These are phyloP conservation scores for Angomonas deanei DNA, from an alignment of 208 protist species.

Conservation along the genomic window DNA sequence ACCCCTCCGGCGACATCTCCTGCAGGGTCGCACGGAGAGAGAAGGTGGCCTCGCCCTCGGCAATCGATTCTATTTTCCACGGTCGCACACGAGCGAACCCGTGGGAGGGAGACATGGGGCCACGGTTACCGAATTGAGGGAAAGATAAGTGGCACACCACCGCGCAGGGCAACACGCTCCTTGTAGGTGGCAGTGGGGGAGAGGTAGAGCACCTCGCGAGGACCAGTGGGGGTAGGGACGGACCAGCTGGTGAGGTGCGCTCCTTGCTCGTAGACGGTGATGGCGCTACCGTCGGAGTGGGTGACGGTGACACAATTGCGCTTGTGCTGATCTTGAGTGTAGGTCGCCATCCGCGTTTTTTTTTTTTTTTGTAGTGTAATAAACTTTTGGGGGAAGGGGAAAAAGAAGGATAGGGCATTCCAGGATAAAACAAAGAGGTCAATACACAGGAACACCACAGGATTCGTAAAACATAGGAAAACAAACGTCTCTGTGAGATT, in stretches of 20 bases:
- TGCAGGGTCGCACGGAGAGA: slow-evolving; percentile 14
- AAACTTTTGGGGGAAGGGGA: not conserved
- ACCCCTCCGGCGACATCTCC: slow-evolving; percentile 21
- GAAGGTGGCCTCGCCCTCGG: slow-evolving; percentile 33
- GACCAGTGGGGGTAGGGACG: slow-evolving; percentile 25
- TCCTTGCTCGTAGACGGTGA: slow-evolving; percentile 80
- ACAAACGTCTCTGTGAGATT: not conserved
- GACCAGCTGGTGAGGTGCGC: slow-evolving; percentile 84
- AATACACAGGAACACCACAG: not conserved
- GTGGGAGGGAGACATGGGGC: slow-evolving; percentile 56
- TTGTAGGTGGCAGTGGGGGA: slow-evolving; percentile 71
- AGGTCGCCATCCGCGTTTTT: slow-evolving; percentile 20
- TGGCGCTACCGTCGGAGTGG: slow-evolving; percentile 60
- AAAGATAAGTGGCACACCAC: slow-evolving; percentile 86
- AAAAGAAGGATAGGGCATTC: not conserved
- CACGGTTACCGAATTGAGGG: slow-evolving; percentile 79
- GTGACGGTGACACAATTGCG: slow-evolving; percentile 26
- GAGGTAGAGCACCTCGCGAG: slow-evolving; percentile 65
- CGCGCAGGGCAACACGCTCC: slow-evolving; percentile 67
- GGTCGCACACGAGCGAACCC: slow-evolving; percentile 70
- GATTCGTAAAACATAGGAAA: no score
- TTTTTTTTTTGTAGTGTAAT: slow-evolving; percentile 11
- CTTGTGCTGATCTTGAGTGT: slow-evolving; percentile 25
- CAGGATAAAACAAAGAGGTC: not conserved
- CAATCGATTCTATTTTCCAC: slow-evolving; percentile 25